Percentiles rank a stretch among this genome's conserved stretches.
Evolutionary conservation across 805 yeast species (phyloP).

Genomic region (Saturnispora serradocipensis): DNA sequence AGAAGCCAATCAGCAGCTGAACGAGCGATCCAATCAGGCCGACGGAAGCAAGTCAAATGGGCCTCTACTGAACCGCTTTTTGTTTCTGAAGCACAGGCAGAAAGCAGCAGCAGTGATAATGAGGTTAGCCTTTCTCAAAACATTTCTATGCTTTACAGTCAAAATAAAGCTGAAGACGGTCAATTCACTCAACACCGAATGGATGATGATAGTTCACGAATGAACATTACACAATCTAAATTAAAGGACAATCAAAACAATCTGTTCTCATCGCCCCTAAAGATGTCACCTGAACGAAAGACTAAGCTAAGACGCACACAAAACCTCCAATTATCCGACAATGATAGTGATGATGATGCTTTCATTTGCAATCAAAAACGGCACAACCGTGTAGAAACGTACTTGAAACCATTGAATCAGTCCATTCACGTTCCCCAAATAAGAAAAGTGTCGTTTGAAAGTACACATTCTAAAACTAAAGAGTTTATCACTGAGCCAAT

Average conservation of each 20-base stretch:
- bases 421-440: background rate
- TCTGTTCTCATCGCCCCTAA: background rate
- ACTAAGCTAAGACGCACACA: background rate
- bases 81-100: background rate
- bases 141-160: background rate
- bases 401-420: background rate
- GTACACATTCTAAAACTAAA: background rate
- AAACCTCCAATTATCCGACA: background rate
- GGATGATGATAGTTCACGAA: background rate
- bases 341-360: background rate
- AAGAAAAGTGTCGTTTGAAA: background rate
- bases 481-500: background rate
- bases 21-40: background rate
- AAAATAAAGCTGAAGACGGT: background rate
- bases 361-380: background rate
- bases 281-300: background rate
- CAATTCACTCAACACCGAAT: too few relatives aligned
- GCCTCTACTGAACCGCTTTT: background rate
- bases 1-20: constrained; percentile 2
- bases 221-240: background rate
- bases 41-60: background rate
- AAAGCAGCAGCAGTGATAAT: background rate
- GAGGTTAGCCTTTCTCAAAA: background rate
- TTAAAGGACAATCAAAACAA: background rate
- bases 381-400: background rate